These are phyloP conservation scores for Solanum etuberosum DNA, from an alignment of 257 asterid genomes.

Conservation along the genomic window DNA sequence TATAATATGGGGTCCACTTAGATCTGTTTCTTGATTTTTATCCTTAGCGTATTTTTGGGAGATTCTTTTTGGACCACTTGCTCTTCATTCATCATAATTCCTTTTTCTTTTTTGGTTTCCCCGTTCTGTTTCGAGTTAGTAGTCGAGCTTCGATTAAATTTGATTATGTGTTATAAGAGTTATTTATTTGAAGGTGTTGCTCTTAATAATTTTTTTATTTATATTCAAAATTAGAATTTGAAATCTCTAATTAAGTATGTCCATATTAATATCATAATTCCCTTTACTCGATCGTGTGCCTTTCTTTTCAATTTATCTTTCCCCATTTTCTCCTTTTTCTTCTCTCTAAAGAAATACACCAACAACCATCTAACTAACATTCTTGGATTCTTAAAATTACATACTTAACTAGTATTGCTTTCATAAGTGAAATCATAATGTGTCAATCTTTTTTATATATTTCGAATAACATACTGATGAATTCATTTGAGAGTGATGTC, in stretches of 20 bases:
- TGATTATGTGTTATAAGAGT: too few relatives aligned
- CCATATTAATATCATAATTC: background rate
- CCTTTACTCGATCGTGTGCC: background rate
- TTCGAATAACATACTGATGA: accelerated
- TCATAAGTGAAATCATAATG: background rate
- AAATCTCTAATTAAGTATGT: too few relatives aligned
- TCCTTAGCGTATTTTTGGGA: constrained; percentile 4
- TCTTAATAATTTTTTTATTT: accelerated
- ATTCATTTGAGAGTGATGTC: background rate
- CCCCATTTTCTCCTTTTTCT: background rate
- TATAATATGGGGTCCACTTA: background rate
- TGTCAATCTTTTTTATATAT: background rate
- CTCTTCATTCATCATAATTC: background rate
- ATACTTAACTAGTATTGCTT: background rate
- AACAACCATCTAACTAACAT: background rate
- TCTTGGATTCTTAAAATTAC: background rate
- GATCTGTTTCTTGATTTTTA: background rate
- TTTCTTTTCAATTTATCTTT: background rate
- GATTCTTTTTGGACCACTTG: constrained; percentile 8
- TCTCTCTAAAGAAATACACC: background rate
- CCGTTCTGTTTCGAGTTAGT: accelerated
- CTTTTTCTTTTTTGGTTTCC: background rate
- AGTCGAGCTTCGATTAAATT: too few relatives aligned
- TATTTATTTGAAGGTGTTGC: too few relatives aligned
- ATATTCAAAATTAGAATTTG: too few relatives aligned